phyloP scores from a whole-genome alignment of 2,329 filamentous ascomycete genomes.

The Colletotrichum chrysophilum region DNA sequence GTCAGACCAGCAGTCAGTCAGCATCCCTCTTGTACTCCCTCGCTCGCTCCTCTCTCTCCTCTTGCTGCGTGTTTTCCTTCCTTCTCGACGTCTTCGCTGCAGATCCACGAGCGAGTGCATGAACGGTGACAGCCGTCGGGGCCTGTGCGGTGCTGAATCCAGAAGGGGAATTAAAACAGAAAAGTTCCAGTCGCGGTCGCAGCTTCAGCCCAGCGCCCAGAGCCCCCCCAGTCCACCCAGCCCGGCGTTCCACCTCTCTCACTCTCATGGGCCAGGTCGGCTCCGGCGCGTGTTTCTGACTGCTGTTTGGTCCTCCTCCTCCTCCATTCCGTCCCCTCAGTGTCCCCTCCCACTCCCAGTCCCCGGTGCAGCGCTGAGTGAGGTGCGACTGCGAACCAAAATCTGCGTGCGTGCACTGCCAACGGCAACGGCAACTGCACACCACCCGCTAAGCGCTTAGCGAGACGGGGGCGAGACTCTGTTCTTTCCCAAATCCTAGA shows the following conservation, averaged over 20 bases:
- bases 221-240: neutral
- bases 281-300: slow-evolving; percentile 22
- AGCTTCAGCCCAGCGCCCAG: neutral
- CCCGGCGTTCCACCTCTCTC: neutral
- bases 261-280: slow-evolving; percentile 6
- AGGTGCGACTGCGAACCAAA: neutral
- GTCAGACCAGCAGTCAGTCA: neutral
- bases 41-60: neutral
- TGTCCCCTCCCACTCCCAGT: neutral
- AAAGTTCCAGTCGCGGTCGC: neutral
- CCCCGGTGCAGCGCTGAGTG: neutral
- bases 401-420: neutral
- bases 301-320: slow-evolving; percentile 16
- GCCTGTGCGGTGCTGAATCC: neutral
- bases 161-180: neutral
- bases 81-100: neutral
- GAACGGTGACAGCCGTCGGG: neutral
- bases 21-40: neutral
- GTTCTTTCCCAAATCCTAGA: slow-evolving; percentile 23
- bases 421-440: neutral
- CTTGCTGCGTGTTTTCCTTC: neutral
- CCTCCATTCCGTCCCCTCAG: neutral
- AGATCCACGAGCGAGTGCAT: neutral
- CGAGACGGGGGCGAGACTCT: slow-evolving; percentile 27
- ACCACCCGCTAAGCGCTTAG: slow-evolving; percentile 30